Base-by-base conservation (phyloP, 2,329 filamentous ascomycete species). In the Penicillium fuscoglaucum region DNA sequence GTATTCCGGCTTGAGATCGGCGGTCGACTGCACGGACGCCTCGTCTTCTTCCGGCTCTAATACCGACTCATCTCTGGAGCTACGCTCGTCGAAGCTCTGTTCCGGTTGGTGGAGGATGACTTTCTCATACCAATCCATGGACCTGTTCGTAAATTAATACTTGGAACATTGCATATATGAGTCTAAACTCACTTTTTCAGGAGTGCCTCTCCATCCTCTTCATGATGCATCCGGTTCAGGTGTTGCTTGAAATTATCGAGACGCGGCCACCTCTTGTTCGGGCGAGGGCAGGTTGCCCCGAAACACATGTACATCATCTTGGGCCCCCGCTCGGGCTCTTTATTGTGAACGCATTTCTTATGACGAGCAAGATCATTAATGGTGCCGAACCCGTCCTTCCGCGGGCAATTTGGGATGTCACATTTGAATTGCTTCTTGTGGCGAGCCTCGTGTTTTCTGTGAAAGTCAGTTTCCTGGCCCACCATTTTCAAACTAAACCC, bases 211-310 rank as follows among this genome's bases (percentile, higher is more conserved):
- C 74, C 64, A 57, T 81, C 71, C 41, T 80, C 74, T 5, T 80
- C 70, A 1, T 69, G 61, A 71, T 96, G 92, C 67, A 90, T 85
- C 12, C 88, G 84, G 50, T 78, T 80, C 46, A 96, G 81, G 70
- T 97, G 93, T 37, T 88, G 86, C 60, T 87, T 87, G 72, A 96
- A 96, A 69, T 97, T 97, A 73, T 97, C 93, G 51, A 87, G 80
- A 24, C 93, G 84, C 0, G 89, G 88, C 90, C 90, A 96, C 37
- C 82, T 77, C 71, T 96, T 96, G 1, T 78, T 78, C 61, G 80
- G 87, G 26, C 79, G 83, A 26, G 76, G 79, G 67, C 89, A 91
- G 24, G 76, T 68, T 7, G 74, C 74, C 6, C 83, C 76, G 51
- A 80, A 80, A 70, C 90, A 95, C 56, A 80, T 82, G 63, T 83